These are phyloP conservation scores for Herpetospermum pedunculosum DNA, from an alignment of 306 rosid genomes.

Conservation along the genomic window DNA sequence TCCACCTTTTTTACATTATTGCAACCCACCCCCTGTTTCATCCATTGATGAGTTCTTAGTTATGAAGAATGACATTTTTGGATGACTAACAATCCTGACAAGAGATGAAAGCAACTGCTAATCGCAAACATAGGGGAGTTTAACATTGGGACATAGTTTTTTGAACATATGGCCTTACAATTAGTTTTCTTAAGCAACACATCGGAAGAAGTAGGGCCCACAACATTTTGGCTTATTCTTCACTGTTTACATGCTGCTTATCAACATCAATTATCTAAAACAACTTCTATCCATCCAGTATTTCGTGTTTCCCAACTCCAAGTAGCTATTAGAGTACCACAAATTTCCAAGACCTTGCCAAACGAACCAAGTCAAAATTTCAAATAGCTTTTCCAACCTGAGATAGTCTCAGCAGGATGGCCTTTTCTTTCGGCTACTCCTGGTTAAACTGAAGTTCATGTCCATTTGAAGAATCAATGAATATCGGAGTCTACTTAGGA, in stretches of 20 bases:
- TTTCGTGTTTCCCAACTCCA: neutral
- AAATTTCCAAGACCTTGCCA: neutral
- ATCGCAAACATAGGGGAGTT: neutral
- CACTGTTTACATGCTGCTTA: neutral
- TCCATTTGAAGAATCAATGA: neutral
- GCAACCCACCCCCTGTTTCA: neutral
- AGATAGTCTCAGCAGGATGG: neutral
- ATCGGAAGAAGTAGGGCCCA: neutral
- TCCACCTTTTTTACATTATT: neutral
- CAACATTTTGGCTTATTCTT: neutral
- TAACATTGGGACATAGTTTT: neutral
- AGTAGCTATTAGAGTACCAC: neutral
- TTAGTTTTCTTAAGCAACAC: neutral
- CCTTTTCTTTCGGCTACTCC: neutral
- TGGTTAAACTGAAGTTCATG: neutral
- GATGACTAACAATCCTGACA: neutral
- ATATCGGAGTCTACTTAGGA: neutral
- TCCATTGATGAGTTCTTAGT: neutral
- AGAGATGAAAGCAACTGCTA: neutral
- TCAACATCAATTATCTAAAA: neutral
- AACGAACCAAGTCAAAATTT: neutral
- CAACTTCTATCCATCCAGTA: neutral
- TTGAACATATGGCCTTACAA: neutral
- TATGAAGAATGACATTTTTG: neutral
- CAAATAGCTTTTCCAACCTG: neutral